Base-by-base conservation (phyloP, 495 filamentous ascomycete species). In the Geoglossum glabrum region DNA sequence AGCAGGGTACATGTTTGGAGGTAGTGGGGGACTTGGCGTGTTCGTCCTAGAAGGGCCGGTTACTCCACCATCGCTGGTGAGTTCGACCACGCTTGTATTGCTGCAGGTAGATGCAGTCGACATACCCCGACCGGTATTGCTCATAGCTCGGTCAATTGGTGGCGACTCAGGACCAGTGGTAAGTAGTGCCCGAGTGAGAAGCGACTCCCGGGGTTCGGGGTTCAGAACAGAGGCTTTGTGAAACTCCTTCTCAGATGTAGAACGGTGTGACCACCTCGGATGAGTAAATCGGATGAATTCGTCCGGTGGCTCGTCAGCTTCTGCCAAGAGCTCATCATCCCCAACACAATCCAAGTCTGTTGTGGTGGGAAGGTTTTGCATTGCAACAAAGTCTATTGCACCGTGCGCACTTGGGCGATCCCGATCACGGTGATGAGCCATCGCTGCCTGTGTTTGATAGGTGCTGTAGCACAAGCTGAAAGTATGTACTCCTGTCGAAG, bases 31-130 rank as follows among this genome's bases (percentile, higher is more conserved):
- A 65, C 92, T 98, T 7, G 90, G 87, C 13, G 88, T 87, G 65
- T 78, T 86, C 54, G 87, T 85, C 25, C 88, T 73, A n/a, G 87
- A 81, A 46, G 92, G 88, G 62, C 88, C 93, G n/a, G 89, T 95
- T 43, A 87, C 70, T 50, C 86, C 90, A 40, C 84, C 92, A 65
- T 95, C 92, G 69, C 88, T 95, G 28, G 87, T 95, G 56, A 95
- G 73, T 60, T 95, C 90, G 26, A 81, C 82, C 1, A 86, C 89
- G 15, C 90, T 95, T 51, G 85, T 72, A 56, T 80, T 74, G 70
- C 86, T 93, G 60, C 77, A 70, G 63, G 83, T 82, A 56, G 89
- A 90, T 55, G 81, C 78, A 54, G 55, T 68, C 74, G 77, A 71
- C 76, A 72, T 56, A 63, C 61, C 59, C 71, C 72, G 54, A 28